Conservation (phyloP, 805 yeast species). For the Monosporozyma aerobia region DNA sequence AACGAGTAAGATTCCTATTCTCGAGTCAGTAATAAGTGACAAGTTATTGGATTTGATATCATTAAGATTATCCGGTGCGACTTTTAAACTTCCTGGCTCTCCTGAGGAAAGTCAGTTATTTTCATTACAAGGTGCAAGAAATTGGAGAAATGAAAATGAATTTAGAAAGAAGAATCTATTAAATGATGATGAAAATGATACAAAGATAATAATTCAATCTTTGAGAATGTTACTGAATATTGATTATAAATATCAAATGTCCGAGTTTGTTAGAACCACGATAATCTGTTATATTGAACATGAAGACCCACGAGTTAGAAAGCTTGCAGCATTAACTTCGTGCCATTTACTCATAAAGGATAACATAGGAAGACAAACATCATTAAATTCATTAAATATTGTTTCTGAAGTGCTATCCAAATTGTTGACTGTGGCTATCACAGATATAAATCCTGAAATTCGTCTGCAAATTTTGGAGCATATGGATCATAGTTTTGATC, state of each 20-base stretch:
- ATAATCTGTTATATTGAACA: slow-evolving; percentile 73
- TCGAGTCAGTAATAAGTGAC: slow-evolving; percentile 60
- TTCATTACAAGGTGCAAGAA: slow-evolving; percentile 56
- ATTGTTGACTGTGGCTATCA: slow-evolving; percentile 69
- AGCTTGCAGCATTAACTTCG: slow-evolving; percentile 74
- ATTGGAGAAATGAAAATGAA: slow-evolving; percentile 64
- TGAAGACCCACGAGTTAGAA: slow-evolving; percentile 63
- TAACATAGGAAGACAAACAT: slow-evolving; percentile 72
- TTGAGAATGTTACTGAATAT: slow-evolving; percentile 64
- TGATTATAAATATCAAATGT: slow-evolving; percentile 62
- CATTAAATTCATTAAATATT: slow-evolving; percentile 68
- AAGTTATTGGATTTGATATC: slow-evolving; percentile 63
- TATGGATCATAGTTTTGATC: slow-evolving; percentile 68
- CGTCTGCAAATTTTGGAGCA: slow-evolving; percentile 66
- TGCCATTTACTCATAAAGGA: slow-evolving; percentile 65
- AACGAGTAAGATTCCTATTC: slow-evolving; percentile 61
- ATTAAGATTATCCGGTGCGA: slow-evolving; percentile 64
- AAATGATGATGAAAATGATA: slow-evolving; percentile 36
- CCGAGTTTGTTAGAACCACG: slow-evolving; percentile 78
- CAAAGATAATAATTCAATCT: slow-evolving; percentile 58
- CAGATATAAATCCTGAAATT: slow-evolving; percentile 77
- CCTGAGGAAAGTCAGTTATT: slow-evolving; percentile 55
- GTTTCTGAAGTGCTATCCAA: slow-evolving; percentile 77
- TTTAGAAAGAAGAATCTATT: slow-evolving; percentile 48
- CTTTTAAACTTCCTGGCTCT: slow-evolving; percentile 76